Percentiles rank a stretch among this genome's conserved stretches.
phyloP scores from a whole-genome alignment of 257 asterid genomes.

The Dorcoceras hygrometricum region DNA sequence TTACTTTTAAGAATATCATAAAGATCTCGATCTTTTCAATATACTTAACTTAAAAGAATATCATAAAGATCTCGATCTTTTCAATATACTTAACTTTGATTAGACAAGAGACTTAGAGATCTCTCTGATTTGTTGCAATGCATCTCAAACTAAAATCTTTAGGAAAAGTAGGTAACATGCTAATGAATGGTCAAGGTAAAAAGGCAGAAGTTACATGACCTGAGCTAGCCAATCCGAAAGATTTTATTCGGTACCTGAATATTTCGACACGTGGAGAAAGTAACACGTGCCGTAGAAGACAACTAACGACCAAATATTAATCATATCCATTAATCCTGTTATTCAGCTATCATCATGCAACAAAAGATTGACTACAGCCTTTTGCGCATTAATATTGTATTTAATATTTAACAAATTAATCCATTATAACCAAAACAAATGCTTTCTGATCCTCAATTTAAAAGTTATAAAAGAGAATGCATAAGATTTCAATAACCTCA shows the following conservation, averaged over 20 bases:
- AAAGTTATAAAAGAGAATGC: neutral
- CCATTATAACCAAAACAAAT: neutral
- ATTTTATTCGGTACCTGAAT: neutral
- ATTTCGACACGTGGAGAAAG: neutral
- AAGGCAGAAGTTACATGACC: neutral
- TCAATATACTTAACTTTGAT: neutral
- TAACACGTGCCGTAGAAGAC: neutral
- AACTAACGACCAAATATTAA: neutral
- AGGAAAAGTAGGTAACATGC: conserved; percentile 9
- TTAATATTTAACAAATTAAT: neutral
- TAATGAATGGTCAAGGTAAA: neutral
- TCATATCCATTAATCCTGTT: no score
- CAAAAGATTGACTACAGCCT: neutral
- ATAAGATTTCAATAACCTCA: neutral
- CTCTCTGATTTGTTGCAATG: conserved; percentile 1
- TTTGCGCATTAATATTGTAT: neutral
- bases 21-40: neutral
- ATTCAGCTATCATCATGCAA: neutral
- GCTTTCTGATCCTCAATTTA: no score
- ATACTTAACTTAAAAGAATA: no score
- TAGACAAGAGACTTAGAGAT: neutral
- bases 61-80: neutral
- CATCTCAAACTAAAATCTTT: neutral
- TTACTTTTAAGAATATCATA: no score
- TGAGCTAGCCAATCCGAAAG: conserved; percentile 6